Conservation (phyloP, 2,329 filamentous ascomycete genomes). For the Ascochyta viciae-villosae region DNA sequence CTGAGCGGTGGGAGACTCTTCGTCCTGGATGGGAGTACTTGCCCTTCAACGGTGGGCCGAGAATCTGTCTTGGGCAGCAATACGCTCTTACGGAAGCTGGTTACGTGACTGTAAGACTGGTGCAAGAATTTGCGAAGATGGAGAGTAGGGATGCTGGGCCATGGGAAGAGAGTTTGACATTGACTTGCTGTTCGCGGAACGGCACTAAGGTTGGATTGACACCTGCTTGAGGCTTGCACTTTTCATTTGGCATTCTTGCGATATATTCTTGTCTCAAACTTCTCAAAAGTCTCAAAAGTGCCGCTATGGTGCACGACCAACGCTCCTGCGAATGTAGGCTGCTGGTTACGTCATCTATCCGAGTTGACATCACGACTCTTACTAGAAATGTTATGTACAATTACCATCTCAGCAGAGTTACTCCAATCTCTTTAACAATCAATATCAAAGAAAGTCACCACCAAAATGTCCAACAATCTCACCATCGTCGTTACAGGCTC, state of each 20-base stretch:
- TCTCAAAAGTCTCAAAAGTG: too few relatives aligned
- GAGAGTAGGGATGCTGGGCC: constrained; percentile 38
- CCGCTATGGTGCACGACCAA: too few relatives aligned
- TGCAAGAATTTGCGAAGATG: constrained; percentile 41
- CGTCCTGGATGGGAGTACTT: constrained; percentile 49
- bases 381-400: background rate
- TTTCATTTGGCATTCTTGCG: background rate
- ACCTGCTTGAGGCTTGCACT: constrained; percentile 22
- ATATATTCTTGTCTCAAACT: background rate
- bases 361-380: constrained; percentile 16
- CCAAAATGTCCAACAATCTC: constrained; percentile 20
- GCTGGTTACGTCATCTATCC: constrained; percentile 12
- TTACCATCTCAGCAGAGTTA: background rate
- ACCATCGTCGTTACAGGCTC: constrained; percentile 33
- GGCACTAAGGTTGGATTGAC: constrained; percentile 41
- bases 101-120: constrained; percentile 43
- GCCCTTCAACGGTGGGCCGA: constrained; percentile 51
- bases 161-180: constrained; percentile 42
- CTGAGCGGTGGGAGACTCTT: constrained; percentile 56
- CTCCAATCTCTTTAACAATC: background rate
- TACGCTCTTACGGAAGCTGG: constrained; percentile 47
- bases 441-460: background rate
- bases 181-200: constrained; percentile 38
- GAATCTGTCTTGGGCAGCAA: constrained; percentile 48
- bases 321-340: background rate